Evolutionary conservation across 2,329 filamentous ascomycete genomes (phyloP), one percentile per base, ranked within the genome.

Genomic region (Aureobasidium namibiae): DNA sequence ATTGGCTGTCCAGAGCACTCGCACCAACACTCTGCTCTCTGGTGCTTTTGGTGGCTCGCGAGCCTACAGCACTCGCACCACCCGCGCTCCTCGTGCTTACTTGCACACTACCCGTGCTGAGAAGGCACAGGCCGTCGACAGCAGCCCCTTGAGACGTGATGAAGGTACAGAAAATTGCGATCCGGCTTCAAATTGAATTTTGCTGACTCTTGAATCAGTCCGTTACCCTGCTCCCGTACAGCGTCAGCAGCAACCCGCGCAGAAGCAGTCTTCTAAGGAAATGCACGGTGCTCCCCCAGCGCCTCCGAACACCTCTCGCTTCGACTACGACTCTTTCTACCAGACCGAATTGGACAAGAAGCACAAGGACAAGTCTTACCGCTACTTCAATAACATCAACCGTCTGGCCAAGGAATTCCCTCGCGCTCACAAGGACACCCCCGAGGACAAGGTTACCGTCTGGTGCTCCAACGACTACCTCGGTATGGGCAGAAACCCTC

Each of bases 311-410:
- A 68, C 74, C 24, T 70, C 73, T 61, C 89, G 86, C 69, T 99
- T 96, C 75, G 82, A 97, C 74, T 99, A 99, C 70, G 86, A 96
- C 68, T 83, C 74, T 48, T 99, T 96, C 75, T 99, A 97, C 77
- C 78, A 86, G 65, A 78, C 78, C 62, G 92, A 99, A 74, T 77
- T 99, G 66, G 90, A 96, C 68, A 97, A 96, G 83, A 99, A 99
- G 80, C 94, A 96, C 82, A 92, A 95, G 81, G 94, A 99, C 82
- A 97, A 96, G 79, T 96, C 92, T 56, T 99, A 99, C 79, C 90
- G 94, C 70, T 97, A 97, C 80, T 99, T 99, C 81, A 99, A 99
- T 82, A 99, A 99, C 80, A 99, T 99, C 84, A 99, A 99, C 72
- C 91, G 94, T 36, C 82, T 99, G 62, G 94, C 94, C 65, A 90